Conservation (phyloP, 495 filamentous ascomycete genomes). For the Daldinia caldariorum region DNA sequence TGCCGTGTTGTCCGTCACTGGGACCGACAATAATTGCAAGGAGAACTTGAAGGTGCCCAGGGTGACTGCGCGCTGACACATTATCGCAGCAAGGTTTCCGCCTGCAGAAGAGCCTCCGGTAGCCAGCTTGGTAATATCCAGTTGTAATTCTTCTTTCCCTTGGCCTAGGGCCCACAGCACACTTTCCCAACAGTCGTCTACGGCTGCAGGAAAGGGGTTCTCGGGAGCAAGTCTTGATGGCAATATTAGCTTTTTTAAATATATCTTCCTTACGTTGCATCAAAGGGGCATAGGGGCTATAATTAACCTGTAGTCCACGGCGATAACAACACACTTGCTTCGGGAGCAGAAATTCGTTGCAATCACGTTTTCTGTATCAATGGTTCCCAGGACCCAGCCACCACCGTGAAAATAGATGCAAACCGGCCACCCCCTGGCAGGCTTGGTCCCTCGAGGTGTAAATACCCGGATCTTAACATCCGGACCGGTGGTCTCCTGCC, state of each 20-base stretch:
- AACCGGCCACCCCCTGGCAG: conserved; percentile 63
- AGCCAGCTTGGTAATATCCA: conserved; percentile 60
- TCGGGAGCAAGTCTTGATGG: conserved; percentile 62
- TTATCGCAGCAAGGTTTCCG: conserved; percentile 64
- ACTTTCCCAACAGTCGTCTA: conserved; percentile 67
- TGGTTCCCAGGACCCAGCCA: conserved; percentile 68
- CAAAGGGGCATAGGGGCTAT: background rate
- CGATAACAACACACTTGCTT: conserved; percentile 62
- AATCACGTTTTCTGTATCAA: conserved; percentile 68
- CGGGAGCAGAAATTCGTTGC: conserved; percentile 63
- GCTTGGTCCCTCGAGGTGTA: conserved; percentile 56
- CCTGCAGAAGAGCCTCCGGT: conserved; percentile 66
- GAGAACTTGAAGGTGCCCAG: conserved; percentile 54
- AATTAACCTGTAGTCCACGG: conserved; percentile 67
- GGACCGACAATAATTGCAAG: conserved; percentile 65
- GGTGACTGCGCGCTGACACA: conserved; percentile 63
- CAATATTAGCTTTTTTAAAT: background rate
- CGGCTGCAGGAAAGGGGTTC: conserved; percentile 64
- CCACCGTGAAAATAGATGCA: conserved; percentile 68
- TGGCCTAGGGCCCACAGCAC: conserved; percentile 63
- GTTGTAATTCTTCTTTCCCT: conserved; percentile 50
- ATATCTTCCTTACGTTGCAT: background rate
- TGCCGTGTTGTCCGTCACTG: conserved; percentile 68
- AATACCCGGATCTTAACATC: conserved; percentile 59
- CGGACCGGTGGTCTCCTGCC: conserved; percentile 60